Percentiles rank a stretch among this genome's conserved stretches.
Conservation (phyloP, 2,329 filamentous ascomycete species). For the Aspergillus bombycis region DNA sequence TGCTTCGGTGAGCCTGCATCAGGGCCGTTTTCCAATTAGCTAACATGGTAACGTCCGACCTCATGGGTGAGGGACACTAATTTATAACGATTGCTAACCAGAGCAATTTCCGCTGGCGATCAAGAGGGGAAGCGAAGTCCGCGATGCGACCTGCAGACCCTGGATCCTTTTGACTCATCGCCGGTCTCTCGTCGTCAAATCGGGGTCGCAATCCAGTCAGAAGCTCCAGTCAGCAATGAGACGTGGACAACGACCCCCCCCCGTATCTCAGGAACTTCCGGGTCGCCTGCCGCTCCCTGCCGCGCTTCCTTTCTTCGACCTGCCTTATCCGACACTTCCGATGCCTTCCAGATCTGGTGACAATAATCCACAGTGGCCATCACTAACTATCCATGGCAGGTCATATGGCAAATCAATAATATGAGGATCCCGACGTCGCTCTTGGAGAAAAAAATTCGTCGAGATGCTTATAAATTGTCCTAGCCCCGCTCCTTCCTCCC, state of each 20-base stretch:
- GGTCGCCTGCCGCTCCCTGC: conserved; percentile 19
- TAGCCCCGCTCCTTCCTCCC: conserved; percentile 19
- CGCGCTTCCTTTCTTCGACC: conserved; percentile 13
- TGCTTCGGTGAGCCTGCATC: conserved; percentile 4
- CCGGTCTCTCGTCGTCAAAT: neutral
- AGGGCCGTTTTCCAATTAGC: neutral
- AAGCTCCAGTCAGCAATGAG: neutral
- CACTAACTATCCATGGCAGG: conserved; percentile 25
- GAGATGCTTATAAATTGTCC: conserved; percentile 24
- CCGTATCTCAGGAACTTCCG: conserved; percentile 10
- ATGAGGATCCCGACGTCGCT: conserved; percentile 19
- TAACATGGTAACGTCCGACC: neutral
- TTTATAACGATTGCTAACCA: conserved; percentile 3
- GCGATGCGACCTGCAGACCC: conserved; percentile 11
- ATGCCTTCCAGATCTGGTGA: conserved; percentile 26
- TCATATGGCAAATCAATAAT: conserved; percentile 27
- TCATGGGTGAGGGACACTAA: neutral
- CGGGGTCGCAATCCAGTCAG: conserved; percentile 12
- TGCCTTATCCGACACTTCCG: conserved; percentile 27
- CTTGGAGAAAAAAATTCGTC: conserved; percentile 11
- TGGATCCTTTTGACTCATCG: conserved; percentile 16
- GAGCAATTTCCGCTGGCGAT: conserved; percentile 11
- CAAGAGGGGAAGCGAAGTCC: conserved; percentile 21
- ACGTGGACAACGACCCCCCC: neutral
- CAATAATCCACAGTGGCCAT: conserved; percentile 23